phyloP scores from a whole-genome alignment of 1,284 basidiomycete genomes.

The Xerocomus nothofagi region DNA sequence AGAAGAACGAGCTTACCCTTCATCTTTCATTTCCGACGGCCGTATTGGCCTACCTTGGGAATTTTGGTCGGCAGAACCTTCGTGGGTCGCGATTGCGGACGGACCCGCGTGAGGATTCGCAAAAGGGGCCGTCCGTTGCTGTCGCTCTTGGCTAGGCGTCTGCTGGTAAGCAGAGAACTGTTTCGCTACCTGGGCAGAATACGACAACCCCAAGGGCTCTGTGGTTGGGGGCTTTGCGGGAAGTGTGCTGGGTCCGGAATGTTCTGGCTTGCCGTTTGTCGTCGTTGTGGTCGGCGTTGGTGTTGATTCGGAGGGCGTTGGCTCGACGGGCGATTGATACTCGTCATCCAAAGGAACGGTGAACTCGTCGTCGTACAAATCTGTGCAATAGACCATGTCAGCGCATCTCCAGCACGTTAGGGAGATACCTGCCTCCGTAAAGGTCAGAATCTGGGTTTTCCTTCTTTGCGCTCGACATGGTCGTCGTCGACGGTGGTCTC shows the following conservation, averaged over 20 bases:
- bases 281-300: conserved; percentile 9
- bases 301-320: conserved; percentile 11
- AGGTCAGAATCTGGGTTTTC: conserved; percentile 39
- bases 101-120: conserved; percentile 21
- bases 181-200: conserved; percentile 70
- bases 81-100: conserved; percentile 37
- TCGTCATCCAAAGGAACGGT: conserved; percentile 38
- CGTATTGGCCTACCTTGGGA: conserved; percentile 43
- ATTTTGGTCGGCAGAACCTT: conserved; percentile 30
- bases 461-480: conserved; percentile 30
- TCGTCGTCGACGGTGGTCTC: conserved; percentile 1
- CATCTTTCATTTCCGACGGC: conserved; percentile 89
- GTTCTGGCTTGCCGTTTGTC: conserved; percentile 19
- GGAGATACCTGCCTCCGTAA: conserved; percentile 34
- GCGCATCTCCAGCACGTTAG: not conserved
- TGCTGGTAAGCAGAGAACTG: conserved; percentile 69
- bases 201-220: conserved; percentile 40
- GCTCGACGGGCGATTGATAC: conserved; percentile 26
- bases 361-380: conserved; percentile 46
- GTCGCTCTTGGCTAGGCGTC: conserved; percentile 66
- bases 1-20: conserved; percentile 74
- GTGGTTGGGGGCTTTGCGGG: conserved; percentile 30
- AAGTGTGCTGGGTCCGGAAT: conserved; percentile 30
- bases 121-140: conserved; percentile 40
- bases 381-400: conserved; percentile 23